Base-by-base conservation (phyloP, 2,329 filamentous ascomycete genomes). In the Colletotrichum brevisporum region DNA sequence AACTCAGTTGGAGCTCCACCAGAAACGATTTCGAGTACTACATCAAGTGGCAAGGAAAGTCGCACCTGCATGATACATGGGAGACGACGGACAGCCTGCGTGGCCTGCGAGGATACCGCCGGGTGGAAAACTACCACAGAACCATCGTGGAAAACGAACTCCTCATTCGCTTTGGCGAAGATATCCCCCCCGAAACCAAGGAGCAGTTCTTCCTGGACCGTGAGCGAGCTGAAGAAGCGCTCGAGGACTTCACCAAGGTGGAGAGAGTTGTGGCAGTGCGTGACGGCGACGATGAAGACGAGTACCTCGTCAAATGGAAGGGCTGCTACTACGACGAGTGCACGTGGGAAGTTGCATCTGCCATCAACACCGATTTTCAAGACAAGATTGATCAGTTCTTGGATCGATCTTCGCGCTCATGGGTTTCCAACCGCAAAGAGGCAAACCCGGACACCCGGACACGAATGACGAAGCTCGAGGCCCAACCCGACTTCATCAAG, bases 281-380 rank as follows among this genome's bases (percentile, higher is more conserved):
- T 71, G 90, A 94, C 67, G 92, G 91, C 26, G 94, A 96, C 15
- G 91, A 93, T 9, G 94, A 90, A 56, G 89, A 89, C 0, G 94
- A 98, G 78, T 99, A 99, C 79, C 94, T 91, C 72, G 92, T 98
- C 80, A 99, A 99, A 83, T 99, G 96, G 94, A 97, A 96, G 81
- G 93, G 94, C 12, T 88, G 98, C 59, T 93, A 92, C 60, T 99
- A 99, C 78, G 95, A 98, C 75, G 91, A 91, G 71, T 97, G 93
- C 81, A 99, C 97, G 2, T 99, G 97, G 97, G 96, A 99, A 79
- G 82, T 85, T 48, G 93, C 91, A 47, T 86, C 89, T 6, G 86
- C 95, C 41, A 89, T 98, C 74, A 93, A 90, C 77, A 84, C 90
- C 39, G 89, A 94, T 61, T 94, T 95, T 55, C 94, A 98, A 79